Evolutionary conservation across 1,139 yeast genomes (phyloP).

Genomic region (Taphrina deformans): DNA sequence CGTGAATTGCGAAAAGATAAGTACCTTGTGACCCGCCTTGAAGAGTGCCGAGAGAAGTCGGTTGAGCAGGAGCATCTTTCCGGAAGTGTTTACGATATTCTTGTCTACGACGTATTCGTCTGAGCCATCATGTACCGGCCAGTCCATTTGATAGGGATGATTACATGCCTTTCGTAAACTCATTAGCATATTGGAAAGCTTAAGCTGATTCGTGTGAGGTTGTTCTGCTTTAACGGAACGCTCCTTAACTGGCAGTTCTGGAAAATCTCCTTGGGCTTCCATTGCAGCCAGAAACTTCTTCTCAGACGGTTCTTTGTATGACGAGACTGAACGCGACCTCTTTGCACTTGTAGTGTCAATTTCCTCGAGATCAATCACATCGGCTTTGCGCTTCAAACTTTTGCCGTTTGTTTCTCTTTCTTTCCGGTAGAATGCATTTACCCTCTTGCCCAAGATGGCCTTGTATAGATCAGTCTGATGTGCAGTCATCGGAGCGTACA

Average conservation of each 20-base stretch:
- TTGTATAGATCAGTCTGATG: constrained; percentile 66
- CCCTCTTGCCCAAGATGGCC: constrained; percentile 55
- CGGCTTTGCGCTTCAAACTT: constrained; percentile 5
- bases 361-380: constrained; percentile 8
- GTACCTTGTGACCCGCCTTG: constrained; percentile 59
- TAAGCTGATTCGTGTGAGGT: constrained; percentile 45
- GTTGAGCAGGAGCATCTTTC: constrained; percentile 69
- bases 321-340: neutral
- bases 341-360: constrained; percentile 1
- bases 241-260: neutral
- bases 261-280: constrained; percentile 1
- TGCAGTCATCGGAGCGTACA: constrained; percentile 67
- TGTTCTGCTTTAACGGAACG: neutral
- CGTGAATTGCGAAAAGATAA: constrained; percentile 84
- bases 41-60: constrained; percentile 59
- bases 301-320: constrained; percentile 21
- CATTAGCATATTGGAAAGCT: constrained; percentile 68
- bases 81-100: constrained; percentile 56
- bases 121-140: constrained; percentile 54
- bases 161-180: constrained; percentile 81
- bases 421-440: constrained; percentile 27
- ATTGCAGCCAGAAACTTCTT: constrained; percentile 11
- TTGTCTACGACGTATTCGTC: constrained; percentile 46
- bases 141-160: constrained; percentile 78
- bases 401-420: neutral